These are phyloP conservation scores for Globisporangium splendens DNA, from an alignment of 352 stramenopile genomes.

Conservation along the genomic window DNA sequence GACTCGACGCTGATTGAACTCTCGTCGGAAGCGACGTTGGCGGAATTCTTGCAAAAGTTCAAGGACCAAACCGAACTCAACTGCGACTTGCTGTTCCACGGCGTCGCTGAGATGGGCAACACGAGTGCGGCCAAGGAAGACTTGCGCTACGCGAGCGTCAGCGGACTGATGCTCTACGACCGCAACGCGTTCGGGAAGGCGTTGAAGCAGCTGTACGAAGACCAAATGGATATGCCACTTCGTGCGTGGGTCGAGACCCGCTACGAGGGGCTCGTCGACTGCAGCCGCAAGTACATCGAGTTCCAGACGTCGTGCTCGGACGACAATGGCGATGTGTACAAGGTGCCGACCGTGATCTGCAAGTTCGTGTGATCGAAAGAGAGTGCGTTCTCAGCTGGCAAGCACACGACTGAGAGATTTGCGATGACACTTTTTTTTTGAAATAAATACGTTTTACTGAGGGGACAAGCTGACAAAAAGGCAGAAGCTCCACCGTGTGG, in stretches of 20 bases:
- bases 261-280: constrained; percentile 83
- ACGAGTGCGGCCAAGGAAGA: constrained; percentile 57
- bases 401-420: constrained; percentile 5
- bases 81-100: constrained; percentile 80
- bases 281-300: constrained; percentile 77
- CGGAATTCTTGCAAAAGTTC: constrained; percentile 64
- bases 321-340: constrained; percentile 77
- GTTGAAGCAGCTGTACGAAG: constrained; percentile 67
- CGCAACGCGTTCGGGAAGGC: constrained; percentile 73
- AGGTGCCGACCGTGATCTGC: constrained; percentile 84
- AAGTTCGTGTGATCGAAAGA: constrained; percentile 57
- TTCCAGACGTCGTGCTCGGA: constrained; percentile 85
- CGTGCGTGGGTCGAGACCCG: constrained; percentile 66
- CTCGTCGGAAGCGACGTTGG: constrained; percentile 57
- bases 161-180: constrained; percentile 85
- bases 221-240: constrained; percentile 53
- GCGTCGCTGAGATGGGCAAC: constrained; percentile 67
- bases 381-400: neutral
- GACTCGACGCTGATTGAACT: constrained; percentile 83
- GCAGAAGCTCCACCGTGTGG: too few species aligned
- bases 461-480: too few species aligned
- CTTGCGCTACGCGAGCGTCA: constrained; percentile 57
- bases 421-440: neutral
- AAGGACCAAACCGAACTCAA: constrained; percentile 72
- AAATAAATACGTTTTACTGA: too few species aligned